Base-by-base conservation (phyloP, 139 green algal genomes). In the Zygnema cylindricum region DNA sequence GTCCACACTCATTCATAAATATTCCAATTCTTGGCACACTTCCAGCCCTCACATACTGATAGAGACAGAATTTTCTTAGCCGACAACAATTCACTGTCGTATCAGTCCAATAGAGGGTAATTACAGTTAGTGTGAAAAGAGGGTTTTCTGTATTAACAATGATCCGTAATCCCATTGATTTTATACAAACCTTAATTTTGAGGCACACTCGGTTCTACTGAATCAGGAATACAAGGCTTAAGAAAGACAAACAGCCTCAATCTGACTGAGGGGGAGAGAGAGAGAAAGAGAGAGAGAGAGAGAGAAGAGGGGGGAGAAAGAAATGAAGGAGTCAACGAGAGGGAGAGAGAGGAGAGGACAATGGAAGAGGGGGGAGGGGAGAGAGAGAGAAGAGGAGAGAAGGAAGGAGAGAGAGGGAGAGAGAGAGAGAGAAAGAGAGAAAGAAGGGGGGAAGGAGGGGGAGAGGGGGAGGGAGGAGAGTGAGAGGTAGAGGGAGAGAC, bases 361-460 rank as follows among this genome's bases (percentile, higher is more conserved):
- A 73, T 73, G 57, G 57, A 25, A 73, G 57, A 73, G 30, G 30
- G 57, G 57, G 57, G 57, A 73, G 57, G 57, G 57, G 57, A 30
- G 30, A 73, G 57, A 30, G 57, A 73, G 57, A 30, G 30, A 25
- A 73, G 25, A 35, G 57, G 30, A 73, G 57, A 73, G 25, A 30
- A 30, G 25, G 57, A 25, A 73, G 30, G 57, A 73, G 30, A 30
- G 30, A 73, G 30, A 73, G 57, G 57, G 30, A 30, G 57, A 73
- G 30, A 25, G 25, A 30, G 57, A 73, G 30, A 30, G 57, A 25
- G 57, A 73, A 30, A 25, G 30, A 25, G 42, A 16, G 57, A 30
- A 73, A 30, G 57, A 73, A 30, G 57, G 57, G 30, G 30, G 25
- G 57, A 73, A 25, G 57, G 57, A 73, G 57, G 57, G 30, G 57